Conservation (phyloP, 768 basidiomycete species). For the Lactifluus pinguis region DNA sequence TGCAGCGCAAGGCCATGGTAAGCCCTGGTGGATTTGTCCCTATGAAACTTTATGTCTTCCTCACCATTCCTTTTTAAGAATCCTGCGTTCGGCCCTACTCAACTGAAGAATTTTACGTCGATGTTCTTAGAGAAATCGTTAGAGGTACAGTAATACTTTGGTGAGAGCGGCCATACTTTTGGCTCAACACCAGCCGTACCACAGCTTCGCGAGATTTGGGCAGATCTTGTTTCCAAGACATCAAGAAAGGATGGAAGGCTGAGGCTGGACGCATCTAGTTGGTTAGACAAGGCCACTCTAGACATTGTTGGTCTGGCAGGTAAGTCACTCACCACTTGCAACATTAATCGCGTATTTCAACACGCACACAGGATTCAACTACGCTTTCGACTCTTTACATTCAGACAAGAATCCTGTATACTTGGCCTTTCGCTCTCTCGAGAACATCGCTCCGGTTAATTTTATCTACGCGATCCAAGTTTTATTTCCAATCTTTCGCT, state of each 20-base stretch:
- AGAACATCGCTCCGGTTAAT: conserved; percentile 13
- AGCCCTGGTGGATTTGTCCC: too few species aligned
- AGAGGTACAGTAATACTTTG: conserved; percentile 18
- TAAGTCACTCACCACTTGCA: too few species aligned
- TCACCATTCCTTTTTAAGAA: background rate
- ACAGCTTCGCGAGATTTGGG: conserved; percentile 26
- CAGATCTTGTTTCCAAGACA: background rate
- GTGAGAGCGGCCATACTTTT: background rate
- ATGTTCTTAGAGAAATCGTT: background rate
- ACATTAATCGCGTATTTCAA: too few species aligned
- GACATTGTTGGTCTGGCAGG: too few species aligned
- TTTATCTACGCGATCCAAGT: conserved; percentile 28
- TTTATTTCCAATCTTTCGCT: conserved; percentile 30
- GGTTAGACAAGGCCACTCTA: too few species aligned
- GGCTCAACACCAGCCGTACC: background rate
- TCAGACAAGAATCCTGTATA: conserved; percentile 26
- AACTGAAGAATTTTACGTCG: too few species aligned
- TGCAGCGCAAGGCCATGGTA: too few species aligned
- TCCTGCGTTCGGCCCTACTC: too few species aligned
- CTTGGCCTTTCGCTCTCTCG: conserved; percentile 28
- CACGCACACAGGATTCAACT: conserved; percentile 30
- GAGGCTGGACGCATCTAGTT: too few species aligned
- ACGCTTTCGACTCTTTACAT: conserved; percentile 29
- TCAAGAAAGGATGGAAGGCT: too few species aligned
- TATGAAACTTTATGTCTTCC: too few species aligned